Percentiles rank a stretch among this genome's conserved stretches.
Conservation (phyloP, 139 green algal species). For the Eudorina sp. region DNA sequence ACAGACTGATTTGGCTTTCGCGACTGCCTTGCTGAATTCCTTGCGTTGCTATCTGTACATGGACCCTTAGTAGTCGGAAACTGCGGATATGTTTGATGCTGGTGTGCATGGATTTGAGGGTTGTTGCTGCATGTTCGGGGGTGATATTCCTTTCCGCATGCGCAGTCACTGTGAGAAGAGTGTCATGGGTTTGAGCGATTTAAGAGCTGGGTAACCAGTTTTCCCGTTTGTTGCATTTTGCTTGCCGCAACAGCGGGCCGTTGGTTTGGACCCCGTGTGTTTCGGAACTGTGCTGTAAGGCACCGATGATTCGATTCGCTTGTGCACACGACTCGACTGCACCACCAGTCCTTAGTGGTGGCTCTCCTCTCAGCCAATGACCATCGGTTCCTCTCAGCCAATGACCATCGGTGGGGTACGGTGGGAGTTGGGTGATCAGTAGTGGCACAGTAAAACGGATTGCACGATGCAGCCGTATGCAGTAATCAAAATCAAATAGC, state of each 20-base stretch:
- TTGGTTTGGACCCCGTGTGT: neutral
- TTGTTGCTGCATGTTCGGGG: neutral
- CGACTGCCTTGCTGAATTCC: neutral
- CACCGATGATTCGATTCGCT: neutral
- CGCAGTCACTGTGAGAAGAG: neutral
- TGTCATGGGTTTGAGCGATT: neutral
- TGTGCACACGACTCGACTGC: too few species aligned
- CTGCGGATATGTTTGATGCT: neutral
- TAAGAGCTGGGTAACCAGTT: conserved; percentile 7
- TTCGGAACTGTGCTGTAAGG: conserved; percentile 9
- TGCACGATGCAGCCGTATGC: too few species aligned
- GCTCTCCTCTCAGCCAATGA: too few species aligned
- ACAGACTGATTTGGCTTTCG: too few species aligned
- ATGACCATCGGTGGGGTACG: too few species aligned
- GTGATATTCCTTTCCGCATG: neutral
- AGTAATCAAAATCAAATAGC: too few species aligned
- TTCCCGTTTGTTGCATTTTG: conserved; percentile 36
- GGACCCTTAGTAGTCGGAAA: neutral
- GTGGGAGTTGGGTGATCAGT: too few species aligned
- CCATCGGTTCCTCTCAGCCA: too few species aligned
- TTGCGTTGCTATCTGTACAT: neutral
- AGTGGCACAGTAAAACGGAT: too few species aligned
- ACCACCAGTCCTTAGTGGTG: too few species aligned
- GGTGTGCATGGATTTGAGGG: neutral
- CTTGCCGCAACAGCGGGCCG: neutral